Evolutionary conservation across 2,329 filamentous ascomycete species (phyloP).

Genomic region (Sarocladiaceae sp.): DNA sequence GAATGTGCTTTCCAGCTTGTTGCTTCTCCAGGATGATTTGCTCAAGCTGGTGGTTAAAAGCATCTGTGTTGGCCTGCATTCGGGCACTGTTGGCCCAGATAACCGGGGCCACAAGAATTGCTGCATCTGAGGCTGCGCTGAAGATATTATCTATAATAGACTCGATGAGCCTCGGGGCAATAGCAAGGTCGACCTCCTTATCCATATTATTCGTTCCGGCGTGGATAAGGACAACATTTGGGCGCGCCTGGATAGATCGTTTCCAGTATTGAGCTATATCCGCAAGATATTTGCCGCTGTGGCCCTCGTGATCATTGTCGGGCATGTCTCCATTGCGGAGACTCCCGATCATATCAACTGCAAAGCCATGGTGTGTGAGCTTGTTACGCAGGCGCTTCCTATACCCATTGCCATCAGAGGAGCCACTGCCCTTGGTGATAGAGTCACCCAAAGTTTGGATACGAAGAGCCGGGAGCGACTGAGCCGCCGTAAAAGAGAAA

Average conservation of each 20-base stretch:
- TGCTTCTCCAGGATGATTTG: conserved; percentile 17
- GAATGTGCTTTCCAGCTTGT: conserved; percentile 12
- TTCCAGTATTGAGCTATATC: conserved; percentile 12
- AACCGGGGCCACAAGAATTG: conserved; percentile 17
- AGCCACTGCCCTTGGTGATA: conserved; percentile 12
- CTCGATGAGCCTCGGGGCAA: conserved; percentile 14
- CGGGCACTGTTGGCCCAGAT: conserved; percentile 19
- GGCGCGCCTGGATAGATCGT: conserved; percentile 12
- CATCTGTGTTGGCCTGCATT: conserved; percentile 18
- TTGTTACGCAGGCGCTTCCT: conserved; percentile 10
- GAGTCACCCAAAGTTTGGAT: conserved; percentile 13
- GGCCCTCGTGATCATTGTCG: conserved; percentile 17
- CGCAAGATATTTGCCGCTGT: conserved; percentile 13
- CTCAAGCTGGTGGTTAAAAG: conserved; percentile 28
- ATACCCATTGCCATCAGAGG: conserved; percentile 11
- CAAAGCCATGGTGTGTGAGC: not conserved
- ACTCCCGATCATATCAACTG: conserved; percentile 15
- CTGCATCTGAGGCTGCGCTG: conserved; percentile 12
- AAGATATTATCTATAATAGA: conserved; percentile 16
- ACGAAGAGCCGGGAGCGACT: conserved; percentile 11
- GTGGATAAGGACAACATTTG: conserved; percentile 20
- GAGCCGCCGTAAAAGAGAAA: no score
- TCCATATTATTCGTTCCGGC: conserved; percentile 21
- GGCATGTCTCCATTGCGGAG: conserved; percentile 11
- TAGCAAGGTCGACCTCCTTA: conserved; percentile 11